phyloP scores from a whole-genome alignment of 148 eudicot genomes.

The Cornus kousa region DNA sequence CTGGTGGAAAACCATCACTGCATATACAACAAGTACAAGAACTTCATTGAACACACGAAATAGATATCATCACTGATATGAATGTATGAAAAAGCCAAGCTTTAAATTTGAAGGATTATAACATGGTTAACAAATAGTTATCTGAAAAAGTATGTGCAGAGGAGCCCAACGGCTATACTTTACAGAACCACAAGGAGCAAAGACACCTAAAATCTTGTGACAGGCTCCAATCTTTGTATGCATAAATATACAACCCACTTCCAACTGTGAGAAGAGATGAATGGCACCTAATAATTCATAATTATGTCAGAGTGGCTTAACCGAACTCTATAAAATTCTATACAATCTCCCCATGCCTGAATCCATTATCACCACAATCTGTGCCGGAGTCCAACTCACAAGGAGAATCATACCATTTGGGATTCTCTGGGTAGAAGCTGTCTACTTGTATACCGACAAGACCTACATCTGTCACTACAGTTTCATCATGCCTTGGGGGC shows the following conservation, averaged over 20 bases:
- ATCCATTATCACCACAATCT: constrained; percentile 77
- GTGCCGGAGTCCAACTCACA: constrained; percentile 82
- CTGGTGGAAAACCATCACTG: neutral
- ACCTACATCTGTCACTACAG: constrained; percentile 70
- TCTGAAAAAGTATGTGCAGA: constrained; percentile 47
- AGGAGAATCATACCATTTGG: constrained; percentile 94
- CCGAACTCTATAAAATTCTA: constrained; percentile 43
- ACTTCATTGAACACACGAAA: neutral
- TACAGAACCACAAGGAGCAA: constrained; percentile 45
- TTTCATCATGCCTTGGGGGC: constrained; percentile 61
- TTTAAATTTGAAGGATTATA: constrained; percentile 21
- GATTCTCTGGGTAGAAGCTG: constrained; percentile 84
- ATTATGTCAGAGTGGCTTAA: constrained; percentile 40
- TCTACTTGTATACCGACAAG: constrained; percentile 81
- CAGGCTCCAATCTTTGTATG: constrained; percentile 54
- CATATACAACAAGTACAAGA: neutral
- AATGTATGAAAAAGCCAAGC: constrained; percentile 11
- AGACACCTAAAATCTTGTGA: constrained; percentile 41
- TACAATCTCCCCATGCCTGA: constrained; percentile 64
- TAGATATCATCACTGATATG: neutral
- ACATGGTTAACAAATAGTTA: constrained; percentile 23
- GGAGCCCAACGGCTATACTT: constrained; percentile 43
- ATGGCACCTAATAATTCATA: constrained; percentile 23
- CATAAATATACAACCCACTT: constrained; percentile 66
- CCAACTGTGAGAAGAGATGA: constrained; percentile 28